phyloP scores from a whole-genome alignment of 257 asterid genomes.

The Petrea volubilis region DNA sequence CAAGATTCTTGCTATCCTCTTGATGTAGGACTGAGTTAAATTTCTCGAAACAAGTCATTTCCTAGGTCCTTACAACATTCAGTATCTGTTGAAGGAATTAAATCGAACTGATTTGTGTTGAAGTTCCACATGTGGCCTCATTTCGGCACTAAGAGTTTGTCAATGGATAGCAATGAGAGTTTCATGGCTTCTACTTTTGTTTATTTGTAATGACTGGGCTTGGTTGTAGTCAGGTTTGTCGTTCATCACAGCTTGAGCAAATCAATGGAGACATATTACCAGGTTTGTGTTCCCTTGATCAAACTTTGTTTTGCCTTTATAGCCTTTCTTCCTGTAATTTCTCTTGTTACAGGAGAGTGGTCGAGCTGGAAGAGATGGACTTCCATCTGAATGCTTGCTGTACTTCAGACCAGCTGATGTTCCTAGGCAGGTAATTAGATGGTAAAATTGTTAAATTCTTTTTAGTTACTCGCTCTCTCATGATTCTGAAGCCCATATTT shows the following conservation, averaged over 20 bases:
- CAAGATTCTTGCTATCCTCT: slow-evolving; percentile 15
- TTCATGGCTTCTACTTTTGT: slow-evolving; percentile 5
- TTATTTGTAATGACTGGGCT: slow-evolving; percentile 22
- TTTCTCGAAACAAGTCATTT: not conserved
- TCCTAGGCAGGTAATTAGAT: slow-evolving; percentile 78
- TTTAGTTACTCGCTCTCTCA: slow-evolving; percentile 7
- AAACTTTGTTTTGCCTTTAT: slow-evolving; percentile 25
- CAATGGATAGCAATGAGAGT: not conserved
- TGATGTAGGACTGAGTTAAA: not conserved
- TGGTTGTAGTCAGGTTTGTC: slow-evolving; percentile 92
- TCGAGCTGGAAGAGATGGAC: slow-evolving; percentile 99
- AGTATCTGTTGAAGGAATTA: slow-evolving; percentile 1
- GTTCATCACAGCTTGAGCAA: slow-evolving; percentile 98
- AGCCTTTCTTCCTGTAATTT: slow-evolving; percentile 31
- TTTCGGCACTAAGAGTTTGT: slow-evolving; percentile 9
- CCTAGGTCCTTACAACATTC: slow-evolving; percentile 8
- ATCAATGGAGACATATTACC: slow-evolving; percentile 98
- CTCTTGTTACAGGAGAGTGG: slow-evolving; percentile 85
- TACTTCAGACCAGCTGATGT: slow-evolving; percentile 94
- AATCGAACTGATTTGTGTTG: not conserved
- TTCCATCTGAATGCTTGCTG: slow-evolving; percentile 94
- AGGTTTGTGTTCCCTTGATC: slow-evolving; percentile 52
- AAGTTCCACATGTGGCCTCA: slow-evolving; percentile 5
- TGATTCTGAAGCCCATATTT: slow-evolving; percentile 21
- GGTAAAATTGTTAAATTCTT: slow-evolving; percentile 3